A percentile compares a stretch with the other conserved stretches of the same genome.
Conservation (phyloP, 257 asterid genomes). For the Asclepias syriaca region DNA sequence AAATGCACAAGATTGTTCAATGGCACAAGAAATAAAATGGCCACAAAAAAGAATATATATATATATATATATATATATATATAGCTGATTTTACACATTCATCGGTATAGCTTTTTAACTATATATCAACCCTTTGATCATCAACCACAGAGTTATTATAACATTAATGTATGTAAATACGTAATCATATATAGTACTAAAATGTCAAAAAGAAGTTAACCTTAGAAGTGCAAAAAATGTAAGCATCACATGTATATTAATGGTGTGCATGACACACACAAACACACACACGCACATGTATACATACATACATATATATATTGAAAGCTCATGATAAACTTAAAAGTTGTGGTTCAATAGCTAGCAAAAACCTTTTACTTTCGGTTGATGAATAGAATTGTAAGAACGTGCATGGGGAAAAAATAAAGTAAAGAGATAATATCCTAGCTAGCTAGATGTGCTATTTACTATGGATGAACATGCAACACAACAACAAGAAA, state of each 20-base stretch:
- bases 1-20: background rate
- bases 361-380: background rate
- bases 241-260: background rate
- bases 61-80: too few relatives aligned
- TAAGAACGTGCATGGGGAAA: background rate
- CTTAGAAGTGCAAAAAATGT: background rate
- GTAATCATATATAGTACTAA: background rate
- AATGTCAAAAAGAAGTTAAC: background rate
- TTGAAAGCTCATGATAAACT: background rate
- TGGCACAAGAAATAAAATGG: constrained; percentile 3
- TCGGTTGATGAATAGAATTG: background rate
- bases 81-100: background rate
- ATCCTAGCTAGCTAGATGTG: background rate
- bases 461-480: too few relatives aligned
- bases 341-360: background rate
- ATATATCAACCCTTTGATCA: background rate
- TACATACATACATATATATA: background rate
- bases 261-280: too few relatives aligned
- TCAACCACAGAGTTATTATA: background rate
- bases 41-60: background rate
- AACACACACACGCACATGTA: too few relatives aligned
- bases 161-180: background rate
- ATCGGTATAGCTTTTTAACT: background rate
- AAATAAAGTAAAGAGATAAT: background rate
- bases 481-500: too few relatives aligned